phyloP scores from a whole-genome alignment of 2,329 filamentous ascomycete genomes.

The Biscogniauxia marginata region DNA sequence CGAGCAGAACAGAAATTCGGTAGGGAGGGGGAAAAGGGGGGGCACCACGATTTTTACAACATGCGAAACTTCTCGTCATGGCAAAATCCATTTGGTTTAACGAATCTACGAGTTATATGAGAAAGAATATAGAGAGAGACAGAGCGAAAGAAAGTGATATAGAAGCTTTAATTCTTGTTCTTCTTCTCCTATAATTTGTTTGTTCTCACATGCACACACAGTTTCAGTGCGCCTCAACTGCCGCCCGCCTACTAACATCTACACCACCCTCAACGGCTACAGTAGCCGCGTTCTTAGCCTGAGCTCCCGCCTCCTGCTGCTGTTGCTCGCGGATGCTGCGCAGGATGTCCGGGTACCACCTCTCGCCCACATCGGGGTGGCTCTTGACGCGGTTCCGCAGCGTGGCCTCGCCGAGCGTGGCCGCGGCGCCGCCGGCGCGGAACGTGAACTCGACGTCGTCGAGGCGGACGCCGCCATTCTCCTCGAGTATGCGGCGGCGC shows the following conservation, averaged over 20 bases:
- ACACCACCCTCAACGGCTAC: constrained; percentile 11
- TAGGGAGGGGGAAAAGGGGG: not conserved
- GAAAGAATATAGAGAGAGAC: no score
- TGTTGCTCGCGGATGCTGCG: constrained; percentile 59
- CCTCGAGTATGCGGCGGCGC: constrained; percentile 56
- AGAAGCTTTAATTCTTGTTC: no score
- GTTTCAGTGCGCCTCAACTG: constrained; percentile 43
- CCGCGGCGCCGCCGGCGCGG: constrained; percentile 63
- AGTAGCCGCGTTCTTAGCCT: constrained; percentile 19
- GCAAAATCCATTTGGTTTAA: constrained; percentile 7
- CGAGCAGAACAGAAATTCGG: constrained; percentile 11
- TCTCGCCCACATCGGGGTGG: constrained; percentile 81
- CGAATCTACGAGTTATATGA: constrained; percentile 14
- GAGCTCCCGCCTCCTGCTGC: constrained; percentile 38
- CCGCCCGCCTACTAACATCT: constrained; percentile 23
- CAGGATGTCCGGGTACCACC: constrained; percentile 70
- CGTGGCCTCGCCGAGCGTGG: constrained; percentile 77
- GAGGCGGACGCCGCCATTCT: constrained; percentile 53
- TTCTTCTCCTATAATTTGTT: not conserved
- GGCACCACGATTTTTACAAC: no score
- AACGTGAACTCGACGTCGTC: constrained; percentile 90
- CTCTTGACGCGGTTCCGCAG: constrained; percentile 82
- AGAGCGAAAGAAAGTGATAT: no score
- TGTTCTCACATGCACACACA: no score
- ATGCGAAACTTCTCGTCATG: no score